Conservation (phyloP, 2,329 filamentous ascomycete species). For the Westerdykella aurantiaca region DNA sequence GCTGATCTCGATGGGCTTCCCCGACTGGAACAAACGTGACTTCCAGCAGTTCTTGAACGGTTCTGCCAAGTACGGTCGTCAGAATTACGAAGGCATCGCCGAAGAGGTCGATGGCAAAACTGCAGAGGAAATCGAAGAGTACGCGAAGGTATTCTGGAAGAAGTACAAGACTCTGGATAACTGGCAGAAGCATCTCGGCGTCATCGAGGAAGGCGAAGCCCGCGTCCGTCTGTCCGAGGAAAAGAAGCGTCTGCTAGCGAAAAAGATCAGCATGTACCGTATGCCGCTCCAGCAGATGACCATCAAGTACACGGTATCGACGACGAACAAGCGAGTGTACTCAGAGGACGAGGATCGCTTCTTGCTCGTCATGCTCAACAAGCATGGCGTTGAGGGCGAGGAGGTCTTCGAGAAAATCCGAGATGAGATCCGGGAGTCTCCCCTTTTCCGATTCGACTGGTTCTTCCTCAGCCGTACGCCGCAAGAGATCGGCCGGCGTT, state of each 20-base stretch:
- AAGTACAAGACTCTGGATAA: conserved; percentile 86
- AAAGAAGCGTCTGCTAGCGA: conserved; percentile 85
- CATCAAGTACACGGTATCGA: conserved; percentile 97
- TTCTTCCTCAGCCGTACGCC: conserved; percentile 96
- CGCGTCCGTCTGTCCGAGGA: conserved; percentile 82
- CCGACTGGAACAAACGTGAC: conserved; percentile 92
- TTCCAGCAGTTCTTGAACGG: conserved; percentile 98
- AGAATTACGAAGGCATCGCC: conserved; percentile 77
- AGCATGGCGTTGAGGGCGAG: conserved; percentile 85
- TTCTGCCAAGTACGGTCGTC: conserved; percentile 84
- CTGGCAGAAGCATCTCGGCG: conserved; percentile 79
- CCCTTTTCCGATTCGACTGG: conserved; percentile 97
- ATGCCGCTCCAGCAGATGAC: conserved; percentile 96
- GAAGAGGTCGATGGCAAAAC: conserved; percentile 89
- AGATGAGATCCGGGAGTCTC: conserved; percentile 93
- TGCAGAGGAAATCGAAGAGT: conserved; percentile 76
- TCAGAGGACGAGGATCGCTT: conserved; percentile 98
- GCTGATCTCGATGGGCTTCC: conserved; percentile 79
- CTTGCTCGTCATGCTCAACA: conserved; percentile 85
- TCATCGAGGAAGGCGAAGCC: conserved; percentile 90
- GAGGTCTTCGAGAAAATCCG: conserved; percentile 87
- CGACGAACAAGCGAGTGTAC: conserved; percentile 99
- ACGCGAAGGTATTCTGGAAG: conserved; percentile 95
- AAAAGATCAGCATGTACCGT: conserved; percentile 96
- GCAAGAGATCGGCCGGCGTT: conserved; percentile 84